phyloP scores from a whole-genome alignment of 2,329 filamentous ascomycete genomes.

The Colletotrichum abscissum region DNA sequence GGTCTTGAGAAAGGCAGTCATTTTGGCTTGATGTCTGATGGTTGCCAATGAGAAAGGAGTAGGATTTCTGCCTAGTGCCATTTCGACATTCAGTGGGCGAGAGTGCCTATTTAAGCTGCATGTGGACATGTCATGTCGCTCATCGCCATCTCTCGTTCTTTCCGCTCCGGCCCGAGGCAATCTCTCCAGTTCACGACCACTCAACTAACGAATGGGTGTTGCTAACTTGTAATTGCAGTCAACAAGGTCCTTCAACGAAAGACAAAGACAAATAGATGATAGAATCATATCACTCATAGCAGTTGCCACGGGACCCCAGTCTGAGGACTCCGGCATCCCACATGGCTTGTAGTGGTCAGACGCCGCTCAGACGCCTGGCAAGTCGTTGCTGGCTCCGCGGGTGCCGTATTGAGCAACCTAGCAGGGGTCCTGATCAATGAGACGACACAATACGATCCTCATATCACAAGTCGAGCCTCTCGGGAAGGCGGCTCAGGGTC shows the following conservation, averaged over 20 bases:
- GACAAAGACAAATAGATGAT: not conserved
- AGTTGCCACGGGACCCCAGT: not conserved
- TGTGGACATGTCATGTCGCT: not conserved
- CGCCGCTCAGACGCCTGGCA: not conserved
- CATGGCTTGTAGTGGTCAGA: not conserved
- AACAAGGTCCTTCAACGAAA: not conserved
- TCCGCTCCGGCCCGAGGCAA: not conserved
- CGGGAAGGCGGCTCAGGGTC: not conserved
- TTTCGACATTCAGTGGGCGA: not conserved
- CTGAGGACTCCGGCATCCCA: not conserved
- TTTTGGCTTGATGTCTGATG: not conserved
- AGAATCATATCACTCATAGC: not conserved
- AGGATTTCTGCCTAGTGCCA: not conserved
- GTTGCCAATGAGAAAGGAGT: not conserved
- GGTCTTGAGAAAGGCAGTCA: not conserved
- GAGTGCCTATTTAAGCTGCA: not conserved
- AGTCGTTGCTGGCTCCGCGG: not conserved
- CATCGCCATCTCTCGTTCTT: not conserved
- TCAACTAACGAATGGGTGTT: not conserved
- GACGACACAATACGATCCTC: not conserved
- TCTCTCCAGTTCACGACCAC: not conserved
- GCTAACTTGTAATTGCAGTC: not conserved
- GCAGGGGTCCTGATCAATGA: not conserved
- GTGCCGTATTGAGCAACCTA: not conserved
- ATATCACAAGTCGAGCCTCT: not conserved